phyloP scores from a whole-genome alignment of 192 early-diverging fungal species.

The Phlyctochytrium arcticum region DNA sequence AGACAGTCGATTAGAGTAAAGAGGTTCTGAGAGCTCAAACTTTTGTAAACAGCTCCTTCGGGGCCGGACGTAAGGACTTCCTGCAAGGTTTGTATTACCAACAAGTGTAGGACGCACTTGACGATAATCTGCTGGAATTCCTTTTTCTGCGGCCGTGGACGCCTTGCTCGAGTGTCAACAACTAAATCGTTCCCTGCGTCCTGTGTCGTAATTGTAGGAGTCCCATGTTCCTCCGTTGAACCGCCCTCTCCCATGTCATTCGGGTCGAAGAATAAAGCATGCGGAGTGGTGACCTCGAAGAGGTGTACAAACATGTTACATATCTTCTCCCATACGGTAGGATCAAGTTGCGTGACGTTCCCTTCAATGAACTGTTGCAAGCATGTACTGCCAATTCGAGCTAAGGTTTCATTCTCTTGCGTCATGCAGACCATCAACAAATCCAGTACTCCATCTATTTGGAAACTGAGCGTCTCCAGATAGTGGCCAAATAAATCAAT shows the following conservation, averaged over 20 bases:
- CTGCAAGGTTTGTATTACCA: conserved; percentile 85
- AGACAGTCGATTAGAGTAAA: conserved; percentile 78
- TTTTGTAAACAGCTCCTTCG: conserved; percentile 52
- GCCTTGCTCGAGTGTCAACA: conserved; percentile 14
- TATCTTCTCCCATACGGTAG: conserved; percentile 67
- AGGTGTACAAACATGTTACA: conserved; percentile 66
- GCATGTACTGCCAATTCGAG: conserved; percentile 84
- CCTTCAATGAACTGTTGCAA: conserved; percentile 81
- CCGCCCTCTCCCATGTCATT: conserved; percentile 12
- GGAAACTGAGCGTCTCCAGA: conserved; percentile 66
- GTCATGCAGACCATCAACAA: conserved; percentile 81
- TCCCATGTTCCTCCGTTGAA: not conserved
- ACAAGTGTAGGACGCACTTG: conserved; percentile 84
- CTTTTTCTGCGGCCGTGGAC: conserved; percentile 52
- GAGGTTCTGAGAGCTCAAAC: conserved; percentile 55
- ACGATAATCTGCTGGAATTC: conserved; percentile 83
- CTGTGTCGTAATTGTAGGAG: not conserved
- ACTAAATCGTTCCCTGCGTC: not conserved
- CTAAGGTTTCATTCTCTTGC: conserved; percentile 90
- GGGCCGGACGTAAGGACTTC: conserved; percentile 56
- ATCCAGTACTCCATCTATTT: conserved; percentile 75
- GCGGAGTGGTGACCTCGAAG: conserved; percentile 78
- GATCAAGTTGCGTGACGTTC: conserved; percentile 72
- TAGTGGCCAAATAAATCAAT: conserved; percentile 80
- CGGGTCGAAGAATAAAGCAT: conserved; percentile 62